Evolutionary conservation across 768 basidiomycete genomes (phyloP), one percentile per base, ranked within the genome.

Genomic region (Suillus variegatus): DNA sequence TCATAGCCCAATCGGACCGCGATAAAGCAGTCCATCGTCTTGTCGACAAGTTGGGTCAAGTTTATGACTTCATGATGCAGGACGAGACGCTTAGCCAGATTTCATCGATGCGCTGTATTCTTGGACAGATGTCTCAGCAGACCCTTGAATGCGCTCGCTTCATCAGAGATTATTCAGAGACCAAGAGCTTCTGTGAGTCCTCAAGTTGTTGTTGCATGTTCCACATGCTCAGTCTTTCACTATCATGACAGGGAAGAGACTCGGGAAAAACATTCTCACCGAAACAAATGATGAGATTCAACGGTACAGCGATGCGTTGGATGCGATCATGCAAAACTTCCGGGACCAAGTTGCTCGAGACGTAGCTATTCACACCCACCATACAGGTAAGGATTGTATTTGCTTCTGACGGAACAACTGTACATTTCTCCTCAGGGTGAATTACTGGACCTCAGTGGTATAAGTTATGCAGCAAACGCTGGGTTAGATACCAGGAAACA

Each of bases 161-260:
- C 56, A 60, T 66, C 20, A 36, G 7, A 22, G 52, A 66, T 9
- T 66, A 66, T 41, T 35, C 65, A 6, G 57, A 44, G 14, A 61
- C 14, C 5, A 65, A 60, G 46, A 57, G n/a, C 6, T 66, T 66
- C n/a, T 57, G 66, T 66, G 49, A 36, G 66, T 47, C 13, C 12
- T 40, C 13, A 14, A 40, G 40, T 13, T 40, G 13, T 16, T 28
- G 14, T n/a, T n/a, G n/a, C 41, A 16, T 14, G 6, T 41, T 41
- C 16, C 43, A 13, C 47, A 14, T 41, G 16, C 14, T 41, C 41
- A 41, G 2, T 46, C 4, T n/a, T n/a, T 20, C n/a, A 12, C 9
- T 5, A 14, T 54, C 20, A 4, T 54, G 14, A 9, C 2, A 63
- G 62, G 62, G 62, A 28, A 14, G 9, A 32, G 62, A 32, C n/a